Conservation (phyloP, 805 yeast genomes). For the Lipomyces anomalus region DNA sequence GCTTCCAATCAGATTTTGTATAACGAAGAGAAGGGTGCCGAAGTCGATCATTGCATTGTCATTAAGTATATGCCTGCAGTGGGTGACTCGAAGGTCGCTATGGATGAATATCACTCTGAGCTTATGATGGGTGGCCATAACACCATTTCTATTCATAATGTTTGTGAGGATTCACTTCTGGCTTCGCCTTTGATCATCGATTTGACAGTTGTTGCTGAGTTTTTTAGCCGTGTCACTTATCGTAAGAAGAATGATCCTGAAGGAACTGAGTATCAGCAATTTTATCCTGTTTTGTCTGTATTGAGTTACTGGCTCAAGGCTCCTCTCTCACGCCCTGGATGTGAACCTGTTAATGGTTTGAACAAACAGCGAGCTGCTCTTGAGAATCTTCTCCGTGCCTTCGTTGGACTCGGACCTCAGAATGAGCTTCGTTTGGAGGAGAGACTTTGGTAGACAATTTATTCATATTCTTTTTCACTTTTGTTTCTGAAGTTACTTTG, state of each 20-base stretch:
- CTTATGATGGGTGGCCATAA: slow-evolving; percentile 97
- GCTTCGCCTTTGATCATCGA: slow-evolving; percentile 95
- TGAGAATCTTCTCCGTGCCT: slow-evolving; percentile 82
- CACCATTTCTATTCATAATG: slow-evolving; percentile 88
- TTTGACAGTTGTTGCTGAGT: slow-evolving; percentile 83
- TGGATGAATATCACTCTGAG: slow-evolving; percentile 97
- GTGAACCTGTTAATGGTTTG: slow-evolving; percentile 83
- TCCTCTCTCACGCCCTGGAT: slow-evolving; percentile 87
- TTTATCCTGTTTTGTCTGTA: slow-evolving; percentile 82
- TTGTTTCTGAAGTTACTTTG: too few relatives aligned
- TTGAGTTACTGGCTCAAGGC: slow-evolving; percentile 95
- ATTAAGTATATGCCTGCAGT: slow-evolving; percentile 92
- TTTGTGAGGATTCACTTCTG: slow-evolving; percentile 90
- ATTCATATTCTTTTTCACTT: too few relatives aligned
- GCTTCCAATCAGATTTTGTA: slow-evolving; percentile 79
- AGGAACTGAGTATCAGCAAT: slow-evolving; percentile 48
- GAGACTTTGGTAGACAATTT: slow-evolving; percentile 48
- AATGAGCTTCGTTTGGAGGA: slow-evolving; percentile 94
- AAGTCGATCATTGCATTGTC: slow-evolving; percentile 89
- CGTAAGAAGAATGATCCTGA: slow-evolving; percentile 48
- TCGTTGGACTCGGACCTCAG: slow-evolving; percentile 83
- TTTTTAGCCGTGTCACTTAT: slow-evolving; percentile 79
- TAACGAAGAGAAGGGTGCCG: slow-evolving; percentile 69
- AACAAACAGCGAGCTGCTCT: slow-evolving; percentile 91
- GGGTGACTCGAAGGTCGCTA: slow-evolving; percentile 94